These are phyloP conservation scores for Penstemon barbatus DNA, from an alignment of 257 asterid species.

Conservation along the genomic window DNA sequence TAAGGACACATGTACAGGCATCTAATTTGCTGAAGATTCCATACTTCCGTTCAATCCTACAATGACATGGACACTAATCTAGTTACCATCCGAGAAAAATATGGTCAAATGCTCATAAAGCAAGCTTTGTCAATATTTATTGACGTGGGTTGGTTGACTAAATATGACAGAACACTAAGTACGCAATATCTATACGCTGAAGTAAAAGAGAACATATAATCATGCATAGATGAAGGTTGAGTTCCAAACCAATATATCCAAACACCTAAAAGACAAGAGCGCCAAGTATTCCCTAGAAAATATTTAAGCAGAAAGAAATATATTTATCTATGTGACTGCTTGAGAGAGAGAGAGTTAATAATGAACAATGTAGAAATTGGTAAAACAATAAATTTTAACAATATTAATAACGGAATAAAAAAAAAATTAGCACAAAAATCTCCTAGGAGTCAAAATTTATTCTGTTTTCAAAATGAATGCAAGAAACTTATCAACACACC, in stretches of 20 bases:
- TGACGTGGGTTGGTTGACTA: conserved; percentile 19
- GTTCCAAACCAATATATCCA: conserved; percentile 18
- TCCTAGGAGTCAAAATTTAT: neutral
- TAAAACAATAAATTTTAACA: neutral
- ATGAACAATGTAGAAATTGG: neutral
- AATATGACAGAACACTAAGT: conserved; percentile 5
- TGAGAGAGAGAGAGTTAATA: neutral
- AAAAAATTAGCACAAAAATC: neutral
- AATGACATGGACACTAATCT: conserved; percentile 30
- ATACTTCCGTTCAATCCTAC: conserved; percentile 84
- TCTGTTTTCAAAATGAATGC: neutral
- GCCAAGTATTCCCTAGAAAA: conserved; percentile 7
- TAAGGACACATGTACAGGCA: conserved; percentile 81
- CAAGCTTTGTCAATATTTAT: conserved; percentile 23
- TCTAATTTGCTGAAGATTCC: conserved; percentile 90
- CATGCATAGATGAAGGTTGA: neutral
- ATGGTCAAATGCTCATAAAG: conserved; percentile 19
- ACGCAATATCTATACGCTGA: conserved; percentile 10
- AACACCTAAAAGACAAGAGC: neutral
- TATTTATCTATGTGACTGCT: neutral
- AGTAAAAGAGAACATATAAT: conserved; percentile 1
- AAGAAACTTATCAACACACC: neutral
- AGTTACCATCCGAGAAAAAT: conserved; percentile 20
- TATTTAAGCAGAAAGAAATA: neutral
- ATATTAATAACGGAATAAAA: neutral